These are phyloP conservation scores for Teratosphaeria epicoccoides DNA, from an alignment of 2,329 filamentous ascomycete species.

Conservation along the genomic window DNA sequence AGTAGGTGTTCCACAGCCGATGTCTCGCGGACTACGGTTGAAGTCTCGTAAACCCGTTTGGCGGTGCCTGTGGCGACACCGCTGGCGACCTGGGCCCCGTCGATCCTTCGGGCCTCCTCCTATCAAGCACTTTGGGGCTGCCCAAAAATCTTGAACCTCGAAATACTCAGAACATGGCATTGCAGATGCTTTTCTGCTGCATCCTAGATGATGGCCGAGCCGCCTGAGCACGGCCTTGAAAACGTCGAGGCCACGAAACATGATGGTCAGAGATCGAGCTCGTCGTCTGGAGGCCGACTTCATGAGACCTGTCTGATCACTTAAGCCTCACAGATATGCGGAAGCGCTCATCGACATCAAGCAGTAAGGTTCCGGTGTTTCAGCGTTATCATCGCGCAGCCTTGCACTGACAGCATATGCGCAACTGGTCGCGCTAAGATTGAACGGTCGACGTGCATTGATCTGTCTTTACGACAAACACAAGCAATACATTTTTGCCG, in stretches of 20 bases:
- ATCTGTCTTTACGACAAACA: conserved; percentile 39
- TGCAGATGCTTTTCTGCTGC: neutral
- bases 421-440: conserved; percentile 41
- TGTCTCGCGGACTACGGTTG: too few species aligned
- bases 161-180: neutral
- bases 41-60: too few species aligned
- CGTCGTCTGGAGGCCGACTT: neutral
- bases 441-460: conserved; percentile 39
- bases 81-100: neutral
- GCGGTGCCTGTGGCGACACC: too few species aligned
- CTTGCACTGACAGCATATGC: conserved; percentile 35
- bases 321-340: too few species aligned
- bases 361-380: neutral
- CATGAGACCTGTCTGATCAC: too few species aligned
- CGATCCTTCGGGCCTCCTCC: too few species aligned
- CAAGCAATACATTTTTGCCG: conserved; percentile 42
- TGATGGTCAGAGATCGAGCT: neutral
- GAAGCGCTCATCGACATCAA: neutral
- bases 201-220: neutral
- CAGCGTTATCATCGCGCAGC: neutral
- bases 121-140: neutral
- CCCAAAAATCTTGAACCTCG: neutral
- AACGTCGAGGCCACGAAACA: neutral
- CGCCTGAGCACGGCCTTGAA: neutral
- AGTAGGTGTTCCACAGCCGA: too few species aligned